These are phyloP conservation scores for Ophiostoma quercus DNA, from an alignment of 2,329 filamentous ascomycete species.

Conservation along the genomic window DNA sequence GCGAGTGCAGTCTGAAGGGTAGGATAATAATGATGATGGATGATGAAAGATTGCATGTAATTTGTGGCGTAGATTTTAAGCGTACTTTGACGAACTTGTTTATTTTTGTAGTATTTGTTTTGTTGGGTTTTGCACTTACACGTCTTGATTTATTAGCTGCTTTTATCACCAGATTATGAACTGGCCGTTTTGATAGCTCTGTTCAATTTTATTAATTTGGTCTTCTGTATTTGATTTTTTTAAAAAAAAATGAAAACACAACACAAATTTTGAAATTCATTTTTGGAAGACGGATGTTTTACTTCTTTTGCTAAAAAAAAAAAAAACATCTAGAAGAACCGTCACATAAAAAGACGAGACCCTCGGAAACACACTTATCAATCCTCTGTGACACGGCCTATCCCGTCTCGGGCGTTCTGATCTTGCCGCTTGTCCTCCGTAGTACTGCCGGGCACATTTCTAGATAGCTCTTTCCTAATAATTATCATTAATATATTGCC, in stretches of 20 bases:
- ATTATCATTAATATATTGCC: not conserved
- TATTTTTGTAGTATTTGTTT: not conserved
- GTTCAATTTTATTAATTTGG: too few species aligned
- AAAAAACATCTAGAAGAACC: too few species aligned
- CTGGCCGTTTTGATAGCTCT: too few species aligned
- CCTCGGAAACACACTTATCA: not conserved
- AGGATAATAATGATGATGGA: too few species aligned
- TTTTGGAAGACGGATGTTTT: too few species aligned
- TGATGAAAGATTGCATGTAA: too few species aligned
- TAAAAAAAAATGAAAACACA: not conserved
- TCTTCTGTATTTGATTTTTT: too few species aligned
- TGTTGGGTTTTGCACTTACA: not conserved
- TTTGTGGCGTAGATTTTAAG: too few species aligned
- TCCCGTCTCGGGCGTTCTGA: not conserved
- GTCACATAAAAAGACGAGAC: too few species aligned
- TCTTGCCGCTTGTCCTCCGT: not conserved
- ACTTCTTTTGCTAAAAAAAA: too few species aligned
- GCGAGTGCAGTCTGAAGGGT: not conserved
- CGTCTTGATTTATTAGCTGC: not conserved
- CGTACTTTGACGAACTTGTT: too few species aligned
- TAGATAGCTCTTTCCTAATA: not conserved
- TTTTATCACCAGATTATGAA: not conserved
- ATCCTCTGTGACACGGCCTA: not conserved
- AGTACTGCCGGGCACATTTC: not conserved
- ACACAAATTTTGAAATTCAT: not conserved